Conservation (phyloP, 2,329 filamentous ascomycete species). For the Parafenestella ontariensis region DNA sequence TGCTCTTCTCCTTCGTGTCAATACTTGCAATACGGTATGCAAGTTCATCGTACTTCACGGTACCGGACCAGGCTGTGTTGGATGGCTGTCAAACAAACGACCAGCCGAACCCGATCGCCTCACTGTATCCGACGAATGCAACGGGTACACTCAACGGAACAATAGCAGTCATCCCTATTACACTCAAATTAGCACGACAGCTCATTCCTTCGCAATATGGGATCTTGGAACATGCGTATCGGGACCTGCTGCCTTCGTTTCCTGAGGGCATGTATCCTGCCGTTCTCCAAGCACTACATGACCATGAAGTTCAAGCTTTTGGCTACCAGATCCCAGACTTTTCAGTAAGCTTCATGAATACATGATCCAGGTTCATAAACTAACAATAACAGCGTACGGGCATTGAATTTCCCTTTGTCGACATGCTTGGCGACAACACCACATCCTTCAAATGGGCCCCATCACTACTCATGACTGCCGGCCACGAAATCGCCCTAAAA, state of each 20-base stretch:
- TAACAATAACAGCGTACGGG: slow-evolving; percentile 54
- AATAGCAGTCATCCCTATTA: slow-evolving; percentile 60
- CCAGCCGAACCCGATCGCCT: slow-evolving; percentile 58
- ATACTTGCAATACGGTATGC: slow-evolving; percentile 36
- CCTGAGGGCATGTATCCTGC: slow-evolving; percentile 62
- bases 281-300: slow-evolving; percentile 57
- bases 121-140: slow-evolving; percentile 55
- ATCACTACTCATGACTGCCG: slow-evolving; percentile 56
- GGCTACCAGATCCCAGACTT: slow-evolving; percentile 58
- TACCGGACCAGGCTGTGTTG: neutral
- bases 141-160: slow-evolving; percentile 65
- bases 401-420: slow-evolving; percentile 64
- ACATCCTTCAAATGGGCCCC: slow-evolving; percentile 61
- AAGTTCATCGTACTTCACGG: slow-evolving; percentile 19
- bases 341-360: slow-evolving; percentile 47
- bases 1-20: slow-evolving; percentile 35
- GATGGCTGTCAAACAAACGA: slow-evolving; percentile 35
- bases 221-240: slow-evolving; percentile 60
- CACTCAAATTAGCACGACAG: slow-evolving; percentile 54
- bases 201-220: slow-evolving; percentile 58
- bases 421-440: slow-evolving; percentile 58
- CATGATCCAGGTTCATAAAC: slow-evolving; percentile 13
- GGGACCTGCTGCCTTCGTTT: slow-evolving; percentile 57
- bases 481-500: slow-evolving; percentile 52
- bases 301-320: slow-evolving; percentile 59